Evolutionary conservation across 495 filamentous ascomycete species (phyloP).

Genomic region (Hyaloscypha finlandica): DNA sequence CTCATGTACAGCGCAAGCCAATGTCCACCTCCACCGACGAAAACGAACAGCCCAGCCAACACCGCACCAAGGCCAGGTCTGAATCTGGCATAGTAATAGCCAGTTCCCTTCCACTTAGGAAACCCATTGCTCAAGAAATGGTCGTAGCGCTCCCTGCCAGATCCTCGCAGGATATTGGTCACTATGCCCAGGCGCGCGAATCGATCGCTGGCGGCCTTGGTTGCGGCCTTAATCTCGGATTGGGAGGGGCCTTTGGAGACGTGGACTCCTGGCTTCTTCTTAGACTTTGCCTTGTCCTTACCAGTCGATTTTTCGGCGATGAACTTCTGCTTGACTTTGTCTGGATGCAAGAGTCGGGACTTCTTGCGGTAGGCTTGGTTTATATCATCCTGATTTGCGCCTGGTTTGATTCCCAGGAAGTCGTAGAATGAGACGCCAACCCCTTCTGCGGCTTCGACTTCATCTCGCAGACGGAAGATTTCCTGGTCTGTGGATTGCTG

Average conservation of each 20-base stretch:
- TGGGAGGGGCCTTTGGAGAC: constrained; percentile 71
- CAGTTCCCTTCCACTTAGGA: constrained; percentile 93
- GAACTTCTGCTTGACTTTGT: constrained; percentile 89
- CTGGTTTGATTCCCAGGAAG: constrained; percentile 72
- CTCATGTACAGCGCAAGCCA: constrained; percentile 80
- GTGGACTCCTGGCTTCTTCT: constrained; percentile 61
- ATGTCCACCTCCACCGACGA: constrained; percentile 81
- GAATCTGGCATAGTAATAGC: constrained; percentile 95
- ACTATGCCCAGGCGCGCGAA: constrained; percentile 83
- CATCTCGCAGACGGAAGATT: constrained; percentile 92
- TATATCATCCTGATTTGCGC: constrained; percentile 83
- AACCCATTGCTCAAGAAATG: constrained; percentile 94
- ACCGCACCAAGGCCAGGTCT: constrained; percentile 87
- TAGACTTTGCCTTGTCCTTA: constrained; percentile 53
- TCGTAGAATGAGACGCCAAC: constrained; percentile 90
- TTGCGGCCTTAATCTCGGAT: constrained; percentile 69
- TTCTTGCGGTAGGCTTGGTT: constrained; percentile 92
- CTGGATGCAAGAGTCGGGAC: constrained; percentile 79
- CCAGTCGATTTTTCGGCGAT: constrained; percentile 64
- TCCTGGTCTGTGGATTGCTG: constrained; percentile 71
- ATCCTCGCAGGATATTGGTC: constrained; percentile 79
- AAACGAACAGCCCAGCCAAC: constrained; percentile 77
- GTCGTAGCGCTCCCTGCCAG: constrained; percentile 84
- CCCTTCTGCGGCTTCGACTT: constrained; percentile 76
- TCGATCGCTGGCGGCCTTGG: constrained; percentile 75